Base-by-base conservation (phyloP, 139 green algal genomes). In the Chlorella sp. region DNA sequence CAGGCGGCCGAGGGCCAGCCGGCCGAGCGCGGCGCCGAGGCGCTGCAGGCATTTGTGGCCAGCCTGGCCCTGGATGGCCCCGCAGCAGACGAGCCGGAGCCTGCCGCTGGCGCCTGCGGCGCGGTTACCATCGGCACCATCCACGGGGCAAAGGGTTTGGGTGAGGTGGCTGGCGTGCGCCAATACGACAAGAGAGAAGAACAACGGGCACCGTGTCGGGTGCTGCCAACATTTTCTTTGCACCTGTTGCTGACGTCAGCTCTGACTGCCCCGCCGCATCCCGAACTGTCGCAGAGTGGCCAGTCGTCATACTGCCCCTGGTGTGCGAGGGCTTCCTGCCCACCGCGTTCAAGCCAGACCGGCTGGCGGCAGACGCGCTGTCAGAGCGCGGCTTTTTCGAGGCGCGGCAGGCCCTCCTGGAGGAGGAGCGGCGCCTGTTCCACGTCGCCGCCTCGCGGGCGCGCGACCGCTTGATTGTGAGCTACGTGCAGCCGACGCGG, bases 401-500 rank as follows among this genome's bases (percentile, higher is more conserved):
- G 42, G 17, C 25, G 35, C 71, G 4, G 56, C 56, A 31, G 29
- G 56, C n/a, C 29, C 71, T 69, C 29, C 38, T 68, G 14, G 71
- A 53, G 19, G 71, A 77, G 71, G 71, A 77, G 58, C 29, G 71
- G 71, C 42, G 71, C 19, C 71, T 77, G 29, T 77, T 77, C 58
- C 71, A 77, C n/a, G 71, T 77, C 9, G 71, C 71, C 2, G 58
- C 56, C 42, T 69, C 71, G 3, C 41, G 71, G 7, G 71, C 71
- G 19, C 43, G 58, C 19, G 56, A 77, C 71, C 29, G 33, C 21
- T 51, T 77, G 31, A 42, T 61, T 1, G 25, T 77, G 8, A 56
- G 35, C 14, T 77, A 77, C 33, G 42, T 68, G 53, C 69, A 75
- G 69, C 69, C 69, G 11, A 4, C 29, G 38, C 36, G 36, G 12